Evolutionary conservation across 73 alveolate genomes (phyloP).

Genomic region (Paramecium sexaurelia): DNA sequence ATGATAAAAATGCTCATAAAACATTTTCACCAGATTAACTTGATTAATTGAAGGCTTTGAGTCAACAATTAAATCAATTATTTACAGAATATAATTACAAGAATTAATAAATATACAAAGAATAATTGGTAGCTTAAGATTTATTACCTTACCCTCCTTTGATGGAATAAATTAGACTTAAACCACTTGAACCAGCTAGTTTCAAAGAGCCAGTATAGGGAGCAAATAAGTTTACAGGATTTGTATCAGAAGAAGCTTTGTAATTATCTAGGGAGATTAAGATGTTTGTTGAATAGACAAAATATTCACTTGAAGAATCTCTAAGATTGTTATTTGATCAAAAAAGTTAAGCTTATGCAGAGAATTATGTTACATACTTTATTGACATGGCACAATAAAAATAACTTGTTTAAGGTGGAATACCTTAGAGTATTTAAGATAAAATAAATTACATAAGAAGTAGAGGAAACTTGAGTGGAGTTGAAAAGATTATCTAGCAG

Average conservation of each 20-base stretch:
- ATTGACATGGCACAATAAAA: background rate
- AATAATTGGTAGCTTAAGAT: background rate
- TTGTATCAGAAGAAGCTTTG: constrained; percentile 42
- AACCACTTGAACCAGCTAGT: background rate
- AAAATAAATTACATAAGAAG: background rate
- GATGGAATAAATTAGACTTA: constrained; percentile 14
- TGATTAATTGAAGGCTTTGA: background rate
- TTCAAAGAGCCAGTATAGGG: background rate
- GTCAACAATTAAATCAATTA: background rate
- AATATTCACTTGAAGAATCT: constrained; percentile 14
- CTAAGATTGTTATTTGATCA: background rate
- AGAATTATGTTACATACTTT: background rate
- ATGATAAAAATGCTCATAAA: background rate
- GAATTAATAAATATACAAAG: constrained; percentile 20
- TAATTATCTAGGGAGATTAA: constrained; percentile 39
- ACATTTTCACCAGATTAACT: background rate
- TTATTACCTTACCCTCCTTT: constrained; percentile 1
- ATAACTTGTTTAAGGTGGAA: background rate
- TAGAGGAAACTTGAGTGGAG: constrained; percentile 16
- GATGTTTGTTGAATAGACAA: constrained; percentile 22
- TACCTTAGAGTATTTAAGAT: background rate
- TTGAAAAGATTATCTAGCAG: background rate
- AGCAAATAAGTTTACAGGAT: background rate
- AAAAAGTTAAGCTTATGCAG: constrained; percentile 52
- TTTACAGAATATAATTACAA: constrained; percentile 20